These are phyloP conservation scores for Schoenoplectus triqueter DNA, from an alignment of 202 grass and related monocot species.

Conservation along the genomic window DNA sequence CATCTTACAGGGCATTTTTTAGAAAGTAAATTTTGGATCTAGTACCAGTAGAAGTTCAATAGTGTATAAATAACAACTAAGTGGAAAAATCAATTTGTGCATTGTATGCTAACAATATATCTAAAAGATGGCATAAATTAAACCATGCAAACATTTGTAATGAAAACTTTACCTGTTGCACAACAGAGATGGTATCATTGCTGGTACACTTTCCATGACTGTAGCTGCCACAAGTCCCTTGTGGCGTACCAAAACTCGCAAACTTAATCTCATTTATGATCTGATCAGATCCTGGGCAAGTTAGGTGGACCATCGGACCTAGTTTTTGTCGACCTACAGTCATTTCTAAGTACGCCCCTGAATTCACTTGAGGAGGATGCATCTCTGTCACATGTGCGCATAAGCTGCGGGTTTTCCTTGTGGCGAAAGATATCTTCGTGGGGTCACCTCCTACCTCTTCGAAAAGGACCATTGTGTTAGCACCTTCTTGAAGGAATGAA, in stretches of 20 bases:
- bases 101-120: neutral
- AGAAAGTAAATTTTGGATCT: neutral
- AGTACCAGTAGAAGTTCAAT: conserved; percentile 36
- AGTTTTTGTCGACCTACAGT: conserved; percentile 47
- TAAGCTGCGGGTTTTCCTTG: conserved; percentile 56
- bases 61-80: neutral
- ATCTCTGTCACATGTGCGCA: conserved; percentile 77
- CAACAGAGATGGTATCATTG: conserved; percentile 58
- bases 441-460: conserved; percentile 91
- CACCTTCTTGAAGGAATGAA: conserved; percentile 73
- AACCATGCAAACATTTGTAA: conserved; percentile 8
- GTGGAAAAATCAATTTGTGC: neutral
- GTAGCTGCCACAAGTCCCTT: conserved; percentile 77
- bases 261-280: conserved; percentile 82
- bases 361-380: conserved; percentile 74
- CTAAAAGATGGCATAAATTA: neutral
- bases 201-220: conserved; percentile 86
- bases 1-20: neutral
- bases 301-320: conserved; percentile 60
- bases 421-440: conserved; percentile 75
- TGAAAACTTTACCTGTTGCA: conserved; percentile 67
- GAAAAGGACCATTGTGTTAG: conserved; percentile 81
- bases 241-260: conserved; percentile 88
- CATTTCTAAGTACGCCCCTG: conserved; percentile 50
- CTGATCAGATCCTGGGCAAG: conserved; percentile 69